phyloP scores from a whole-genome alignment of 106 monocot genomes.

The Allium fistulosum region DNA sequence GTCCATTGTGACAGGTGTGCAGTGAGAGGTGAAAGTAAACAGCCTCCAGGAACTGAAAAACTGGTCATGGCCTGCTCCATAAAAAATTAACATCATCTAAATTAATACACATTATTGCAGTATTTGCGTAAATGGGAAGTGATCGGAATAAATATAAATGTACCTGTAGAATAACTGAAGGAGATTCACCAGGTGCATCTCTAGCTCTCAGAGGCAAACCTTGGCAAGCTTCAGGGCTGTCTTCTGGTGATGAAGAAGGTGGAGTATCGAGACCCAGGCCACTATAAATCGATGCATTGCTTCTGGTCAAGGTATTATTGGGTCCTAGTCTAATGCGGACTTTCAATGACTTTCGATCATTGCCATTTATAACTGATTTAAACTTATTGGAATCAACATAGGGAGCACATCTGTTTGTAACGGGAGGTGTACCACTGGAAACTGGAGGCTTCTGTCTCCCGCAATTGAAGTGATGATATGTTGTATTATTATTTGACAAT shows the following conservation, averaged over 20 bases:
- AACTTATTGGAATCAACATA: slow-evolving; percentile 14
- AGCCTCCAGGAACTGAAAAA: slow-evolving; percentile 42
- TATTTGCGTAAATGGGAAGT: not conserved
- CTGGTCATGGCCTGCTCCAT: slow-evolving; percentile 60
- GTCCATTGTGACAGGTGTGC: slow-evolving; percentile 29
- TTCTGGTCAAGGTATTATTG: slow-evolving; percentile 25
- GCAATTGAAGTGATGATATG: slow-evolving; percentile 2
- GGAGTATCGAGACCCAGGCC: slow-evolving; percentile 66
- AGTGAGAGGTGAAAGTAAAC: slow-evolving; percentile 59
- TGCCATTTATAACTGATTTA: slow-evolving; percentile 9
- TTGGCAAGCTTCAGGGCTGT: slow-evolving; percentile 31
- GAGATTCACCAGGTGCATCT: slow-evolving; percentile 47
- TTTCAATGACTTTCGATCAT: slow-evolving; percentile 59
- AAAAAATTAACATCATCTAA: not conserved
- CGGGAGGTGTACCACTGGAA: slow-evolving; percentile 20
- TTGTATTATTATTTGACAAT: not conserved
- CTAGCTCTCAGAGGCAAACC: slow-evolving; percentile 25
- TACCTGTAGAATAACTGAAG: slow-evolving; percentile 59
- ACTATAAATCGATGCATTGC: slow-evolving; percentile 77
- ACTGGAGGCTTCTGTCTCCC: slow-evolving; percentile 13
- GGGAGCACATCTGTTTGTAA: slow-evolving; percentile 9
- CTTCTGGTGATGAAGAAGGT: slow-evolving; percentile 57
- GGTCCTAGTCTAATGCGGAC: slow-evolving; percentile 77
- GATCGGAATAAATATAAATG: not conserved
- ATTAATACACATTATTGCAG: not conserved